Base-by-base conservation (phyloP, 1,284 basidiomycete genomes). In the Ustilago trichophora region DNA sequence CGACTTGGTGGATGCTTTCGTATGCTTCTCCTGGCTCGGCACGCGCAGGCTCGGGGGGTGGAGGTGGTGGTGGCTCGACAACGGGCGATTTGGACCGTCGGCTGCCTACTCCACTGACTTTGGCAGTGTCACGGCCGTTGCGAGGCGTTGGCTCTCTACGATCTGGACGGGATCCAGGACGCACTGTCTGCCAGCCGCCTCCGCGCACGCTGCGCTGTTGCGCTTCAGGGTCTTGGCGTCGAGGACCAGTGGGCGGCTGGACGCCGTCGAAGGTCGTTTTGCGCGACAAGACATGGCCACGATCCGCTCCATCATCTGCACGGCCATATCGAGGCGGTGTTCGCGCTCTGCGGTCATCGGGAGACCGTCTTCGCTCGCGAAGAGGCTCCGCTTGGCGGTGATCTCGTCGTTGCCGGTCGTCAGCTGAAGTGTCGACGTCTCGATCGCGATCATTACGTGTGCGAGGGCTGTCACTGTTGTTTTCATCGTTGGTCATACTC, bases 1-100 rank as follows among this genome's bases (percentile, higher is more conserved):
- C 96, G 29, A 99, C 96, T 79, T 98, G 94, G 46, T 88, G 90
- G 31, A 98, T 85, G 51, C 94, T 91, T 47, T 88, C 87, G 82
- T 98, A 99, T 12, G 94, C 77, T 59, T 86, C 85, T 22, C 62
- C 62, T 12, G 67, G 49, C n/a, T 55, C 62, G 13, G 67, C 67
- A 19, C 57, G 52, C 0, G 47, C n/a, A 2, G 58, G 53, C 13
- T 55, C 53, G 19, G 29, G 22, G 16, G 48, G 19, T n/a, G 36
- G 34, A 3, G 32, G 18, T 18, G 18, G 32, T 18, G n/a, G n/a
- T n/a, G n/a, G n/a, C n/a, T 26, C 36, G 25, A 9, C 22, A 19
- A 33, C 12, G 3, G 42, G 33, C 10, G 41, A 31, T 25, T 44
- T 25, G 19, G 31, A 16, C n/a, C 37, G 47, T 7, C 45, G 22